Conservation (phyloP, 2,329 filamentous ascomycete genomes). For the Exophiala bonariae region DNA sequence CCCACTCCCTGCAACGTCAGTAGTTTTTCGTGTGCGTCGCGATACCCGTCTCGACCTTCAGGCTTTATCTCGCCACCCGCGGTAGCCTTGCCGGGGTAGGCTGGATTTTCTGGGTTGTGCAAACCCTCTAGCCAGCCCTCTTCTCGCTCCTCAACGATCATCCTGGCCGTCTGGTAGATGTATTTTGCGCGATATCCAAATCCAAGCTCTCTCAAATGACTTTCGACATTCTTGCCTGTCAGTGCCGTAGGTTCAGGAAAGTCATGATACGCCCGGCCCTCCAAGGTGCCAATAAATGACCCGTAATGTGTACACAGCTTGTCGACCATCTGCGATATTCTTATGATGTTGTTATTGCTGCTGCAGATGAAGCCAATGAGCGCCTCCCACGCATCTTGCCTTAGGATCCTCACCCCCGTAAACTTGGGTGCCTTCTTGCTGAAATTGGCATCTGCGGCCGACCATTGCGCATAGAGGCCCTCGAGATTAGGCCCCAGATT, state of each 20-base stretch:
- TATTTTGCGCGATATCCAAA: constrained; percentile 97
- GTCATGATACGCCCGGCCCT: constrained; percentile 75
- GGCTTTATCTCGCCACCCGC: constrained; percentile 50
- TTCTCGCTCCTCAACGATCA: constrained; percentile 68
- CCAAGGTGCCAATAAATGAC: constrained; percentile 68
- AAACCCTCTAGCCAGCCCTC: constrained; percentile 74
- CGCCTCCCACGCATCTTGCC: constrained; percentile 95
- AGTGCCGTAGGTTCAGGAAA: constrained; percentile 78
- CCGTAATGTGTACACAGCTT: constrained; percentile 90
- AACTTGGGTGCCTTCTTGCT: constrained; percentile 83
- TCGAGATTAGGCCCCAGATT: constrained; percentile 77
- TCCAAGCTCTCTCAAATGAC: constrained; percentile 75
- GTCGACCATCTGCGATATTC: constrained; percentile 94
- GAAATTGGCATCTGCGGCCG: constrained; percentile 81
- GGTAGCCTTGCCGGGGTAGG: constrained; percentile 50
- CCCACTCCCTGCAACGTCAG: constrained; percentile 83
- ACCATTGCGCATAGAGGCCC: constrained; percentile 83
- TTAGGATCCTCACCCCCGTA: constrained; percentile 85
- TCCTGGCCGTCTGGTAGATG: constrained; percentile 78
- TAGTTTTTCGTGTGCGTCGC: constrained; percentile 75
- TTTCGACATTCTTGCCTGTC: constrained; percentile 73
- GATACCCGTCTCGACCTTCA: constrained; percentile 66
- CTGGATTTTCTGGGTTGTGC: constrained; percentile 72
- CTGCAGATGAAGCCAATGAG: constrained; percentile 95
- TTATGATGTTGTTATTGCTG: constrained; percentile 95